Conservation (phyloP, 139 green algal species). For the Nannochloris sp. region DNA sequence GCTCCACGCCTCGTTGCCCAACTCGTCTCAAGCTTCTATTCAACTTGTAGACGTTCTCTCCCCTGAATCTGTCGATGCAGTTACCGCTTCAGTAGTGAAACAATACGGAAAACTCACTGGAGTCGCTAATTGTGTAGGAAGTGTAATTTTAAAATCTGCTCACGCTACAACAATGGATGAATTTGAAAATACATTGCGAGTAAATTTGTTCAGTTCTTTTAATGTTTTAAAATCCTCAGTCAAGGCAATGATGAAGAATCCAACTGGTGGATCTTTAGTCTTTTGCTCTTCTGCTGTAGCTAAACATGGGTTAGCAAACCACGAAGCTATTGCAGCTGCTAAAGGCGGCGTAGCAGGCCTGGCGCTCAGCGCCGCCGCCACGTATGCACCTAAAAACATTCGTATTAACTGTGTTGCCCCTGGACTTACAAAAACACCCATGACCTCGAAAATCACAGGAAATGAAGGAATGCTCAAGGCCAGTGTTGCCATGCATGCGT, state of each 20-base stretch:
- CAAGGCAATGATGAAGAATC: slow-evolving; percentile 54
- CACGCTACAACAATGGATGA: slow-evolving; percentile 60
- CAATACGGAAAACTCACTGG: slow-evolving; percentile 45
- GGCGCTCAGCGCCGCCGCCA: slow-evolving; percentile 48
- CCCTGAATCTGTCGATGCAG: slow-evolving; percentile 31
- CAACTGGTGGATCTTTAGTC: slow-evolving; percentile 57
- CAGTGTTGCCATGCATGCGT: slow-evolving; percentile 55
- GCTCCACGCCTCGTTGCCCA: slow-evolving; percentile 16
- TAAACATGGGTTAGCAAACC: slow-evolving; percentile 45
- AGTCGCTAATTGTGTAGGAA: slow-evolving; percentile 73
- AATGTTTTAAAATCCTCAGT: slow-evolving; percentile 54
- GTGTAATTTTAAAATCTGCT: slow-evolving; percentile 63
- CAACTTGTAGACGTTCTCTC: slow-evolving; percentile 7
- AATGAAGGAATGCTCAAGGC: slow-evolving; percentile 48
- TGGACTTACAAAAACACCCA: slow-evolving; percentile 42
- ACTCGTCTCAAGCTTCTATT: not conserved
- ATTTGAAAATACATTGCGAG: slow-evolving; percentile 36
- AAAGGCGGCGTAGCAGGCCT: slow-evolving; percentile 67
- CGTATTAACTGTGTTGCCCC: slow-evolving; percentile 74
- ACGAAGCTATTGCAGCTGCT: slow-evolving; percentile 77
- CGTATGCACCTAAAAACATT: slow-evolving; percentile 75
- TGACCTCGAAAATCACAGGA: slow-evolving; percentile 52
- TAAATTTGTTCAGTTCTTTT: slow-evolving; percentile 68
- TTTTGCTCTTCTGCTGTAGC: slow-evolving; percentile 54
- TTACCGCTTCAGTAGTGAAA: slow-evolving; percentile 23